These are phyloP conservation scores for Moesziomyces globuligerus DNA, from an alignment of 1,284 basidiomycete species.

Conservation along the genomic window DNA sequence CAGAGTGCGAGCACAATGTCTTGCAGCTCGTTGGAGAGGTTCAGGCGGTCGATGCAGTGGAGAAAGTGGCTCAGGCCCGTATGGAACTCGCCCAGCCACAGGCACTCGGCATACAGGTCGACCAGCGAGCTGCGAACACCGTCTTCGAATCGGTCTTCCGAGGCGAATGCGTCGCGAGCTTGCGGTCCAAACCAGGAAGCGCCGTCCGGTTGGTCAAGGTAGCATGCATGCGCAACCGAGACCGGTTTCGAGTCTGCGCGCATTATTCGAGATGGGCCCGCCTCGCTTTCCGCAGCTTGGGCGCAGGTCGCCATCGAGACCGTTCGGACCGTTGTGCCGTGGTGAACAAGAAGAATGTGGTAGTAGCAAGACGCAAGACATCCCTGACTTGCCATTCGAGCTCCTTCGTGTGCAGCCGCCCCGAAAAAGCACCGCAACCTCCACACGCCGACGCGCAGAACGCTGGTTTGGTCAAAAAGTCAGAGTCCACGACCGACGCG, in stretches of 20 bases:
- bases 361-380: neutral
- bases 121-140: neutral
- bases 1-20: constrained; percentile 25
- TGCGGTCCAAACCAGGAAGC: constrained; percentile 21
- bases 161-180: neutral
- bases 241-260: neutral
- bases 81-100: constrained; percentile 48
- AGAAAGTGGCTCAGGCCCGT: constrained; percentile 37
- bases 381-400: no score
- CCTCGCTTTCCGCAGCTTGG: no score
- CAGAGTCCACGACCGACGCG: no score
- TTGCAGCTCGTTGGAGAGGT: constrained; percentile 11
- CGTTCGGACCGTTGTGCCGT: neutral
- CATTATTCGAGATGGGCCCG: constrained; percentile 14
- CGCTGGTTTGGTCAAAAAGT: neutral
- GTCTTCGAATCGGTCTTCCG: neutral
- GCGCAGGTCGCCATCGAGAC: no score
- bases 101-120: constrained; percentile 22
- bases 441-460: neutral
- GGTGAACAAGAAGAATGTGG: neutral
- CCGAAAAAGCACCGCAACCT: neutral
- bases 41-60: constrained; percentile 26
- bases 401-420: no score
- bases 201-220: constrained; percentile 22
- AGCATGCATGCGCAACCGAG: constrained; percentile 13